phyloP scores from a whole-genome alignment of 352 stramenopile genomes.

The Globisporangium paroecandrum region DNA sequence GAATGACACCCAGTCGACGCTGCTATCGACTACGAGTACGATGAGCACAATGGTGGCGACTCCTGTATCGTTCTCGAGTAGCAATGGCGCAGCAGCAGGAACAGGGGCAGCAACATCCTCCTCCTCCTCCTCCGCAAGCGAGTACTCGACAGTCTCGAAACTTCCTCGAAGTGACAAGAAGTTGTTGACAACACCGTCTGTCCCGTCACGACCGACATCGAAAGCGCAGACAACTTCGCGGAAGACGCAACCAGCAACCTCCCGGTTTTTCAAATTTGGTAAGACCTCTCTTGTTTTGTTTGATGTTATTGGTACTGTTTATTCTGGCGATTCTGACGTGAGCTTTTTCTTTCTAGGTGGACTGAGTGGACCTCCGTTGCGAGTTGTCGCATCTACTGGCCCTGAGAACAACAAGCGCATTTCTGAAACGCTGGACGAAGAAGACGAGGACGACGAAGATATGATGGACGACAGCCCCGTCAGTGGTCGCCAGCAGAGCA shows the following conservation, averaged over 20 bases:
- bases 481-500: conserved; percentile 14
- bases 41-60: conserved; percentile 20
- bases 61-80: conserved; percentile 9
- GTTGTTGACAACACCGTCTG: conserved; percentile 46
- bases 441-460: conserved; percentile 40
- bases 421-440: conserved; percentile 37
- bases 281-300: not conserved
- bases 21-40: conserved; percentile 7
- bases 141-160: conserved; percentile 50
- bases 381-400: conserved; percentile 38
- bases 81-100: conserved; percentile 2
- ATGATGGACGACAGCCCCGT: conserved; percentile 23
- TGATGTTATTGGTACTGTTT: not conserved
- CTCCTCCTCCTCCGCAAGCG: conserved; percentile 24
- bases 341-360: not conserved
- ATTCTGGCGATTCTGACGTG: not conserved
- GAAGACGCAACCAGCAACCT: conserved; percentile 31
- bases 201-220: conserved; percentile 28
- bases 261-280: conserved; percentile 45
- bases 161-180: conserved; percentile 22
- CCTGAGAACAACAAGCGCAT: conserved; percentile 19
- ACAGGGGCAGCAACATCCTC: conserved; percentile 16
- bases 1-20: conserved; percentile 16
- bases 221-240: conserved; percentile 56
- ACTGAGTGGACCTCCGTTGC: conserved; percentile 33